phyloP scores from a whole-genome alignment of 148 eudicot species.

The Rhododendron mucronatum region DNA sequence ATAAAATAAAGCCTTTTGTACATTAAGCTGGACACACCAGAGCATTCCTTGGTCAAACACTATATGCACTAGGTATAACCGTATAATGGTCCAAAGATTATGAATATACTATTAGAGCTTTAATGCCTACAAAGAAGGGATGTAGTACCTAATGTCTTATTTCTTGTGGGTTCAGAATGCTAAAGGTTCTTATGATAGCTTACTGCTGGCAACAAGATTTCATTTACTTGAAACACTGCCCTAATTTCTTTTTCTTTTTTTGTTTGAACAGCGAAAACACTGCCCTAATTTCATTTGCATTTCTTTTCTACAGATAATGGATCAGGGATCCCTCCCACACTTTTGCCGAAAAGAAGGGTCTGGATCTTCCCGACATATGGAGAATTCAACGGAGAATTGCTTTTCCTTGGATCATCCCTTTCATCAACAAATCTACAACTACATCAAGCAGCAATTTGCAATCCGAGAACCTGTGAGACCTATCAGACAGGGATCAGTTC shows the following conservation, averaged over 20 bases:
- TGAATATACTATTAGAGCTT: background rate
- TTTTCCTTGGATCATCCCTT: constrained; percentile 48
- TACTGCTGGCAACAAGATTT: background rate
- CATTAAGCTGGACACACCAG: background rate
- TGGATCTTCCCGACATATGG: constrained; percentile 30
- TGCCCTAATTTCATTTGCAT: background rate
- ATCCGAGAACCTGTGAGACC: constrained; percentile 21
- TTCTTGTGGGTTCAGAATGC: background rate
- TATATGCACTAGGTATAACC: background rate
- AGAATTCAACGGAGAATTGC: constrained; percentile 24
- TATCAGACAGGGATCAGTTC: constrained; percentile 47
- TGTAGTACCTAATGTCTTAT: background rate
- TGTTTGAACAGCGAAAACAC: background rate
- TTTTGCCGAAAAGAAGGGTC: constrained; percentile 34
- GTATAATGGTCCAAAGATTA: background rate
- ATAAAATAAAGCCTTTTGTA: background rate
- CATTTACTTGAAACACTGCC: background rate
- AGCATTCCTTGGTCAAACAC: background rate
- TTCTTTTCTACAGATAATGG: constrained; percentile 28
- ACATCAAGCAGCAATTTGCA: constrained; percentile 41
- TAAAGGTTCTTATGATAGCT: background rate
- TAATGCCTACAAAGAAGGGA: background rate
- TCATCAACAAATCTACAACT: constrained; percentile 47
- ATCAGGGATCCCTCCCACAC: constrained; percentile 31
- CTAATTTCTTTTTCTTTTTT: background rate